A percentile compares a stretch with the other conserved stretches of the same genome.
Conservation (phyloP, 202 grass and related monocot genomes). For the Schoenoplectus triqueter region DNA sequence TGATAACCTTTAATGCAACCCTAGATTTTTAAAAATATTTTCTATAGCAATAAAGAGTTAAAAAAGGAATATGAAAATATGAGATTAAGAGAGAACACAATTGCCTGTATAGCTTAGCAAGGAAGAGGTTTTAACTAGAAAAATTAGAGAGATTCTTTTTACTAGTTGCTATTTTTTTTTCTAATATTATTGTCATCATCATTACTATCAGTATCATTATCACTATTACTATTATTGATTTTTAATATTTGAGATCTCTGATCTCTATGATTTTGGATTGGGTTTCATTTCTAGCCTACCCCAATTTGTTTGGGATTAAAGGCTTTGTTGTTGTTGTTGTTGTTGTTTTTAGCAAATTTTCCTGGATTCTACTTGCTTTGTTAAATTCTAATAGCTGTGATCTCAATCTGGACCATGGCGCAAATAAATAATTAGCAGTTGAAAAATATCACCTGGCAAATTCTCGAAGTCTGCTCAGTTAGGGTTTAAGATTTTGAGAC, state of each 20-base stretch:
- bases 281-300: too few species aligned
- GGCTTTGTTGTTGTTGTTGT: too few species aligned
- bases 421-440: not conserved
- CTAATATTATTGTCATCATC: too few species aligned
- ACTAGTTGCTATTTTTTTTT: not conserved
- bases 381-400: not conserved
- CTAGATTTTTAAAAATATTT: not conserved
- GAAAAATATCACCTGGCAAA: not conserved
- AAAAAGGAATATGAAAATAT: slow-evolving; percentile 7
- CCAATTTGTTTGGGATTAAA: too few species aligned
- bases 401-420: not conserved
- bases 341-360: not conserved
- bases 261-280: too few species aligned
- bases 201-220: too few species aligned
- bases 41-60: not conserved
- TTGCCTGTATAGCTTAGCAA: not conserved
- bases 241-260: too few species aligned
- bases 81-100: not conserved
- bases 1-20: slow-evolving; percentile 14
- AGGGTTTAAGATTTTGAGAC: slow-evolving; percentile 26
- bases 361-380: not conserved
- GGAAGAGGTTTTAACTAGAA: slow-evolving; percentile 16
- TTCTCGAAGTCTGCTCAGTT: not conserved
- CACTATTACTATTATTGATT: too few species aligned
- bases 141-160: not conserved